Evolutionary conservation across 345 rosid species (phyloP).

Genomic region (Angophora floribunda): DNA sequence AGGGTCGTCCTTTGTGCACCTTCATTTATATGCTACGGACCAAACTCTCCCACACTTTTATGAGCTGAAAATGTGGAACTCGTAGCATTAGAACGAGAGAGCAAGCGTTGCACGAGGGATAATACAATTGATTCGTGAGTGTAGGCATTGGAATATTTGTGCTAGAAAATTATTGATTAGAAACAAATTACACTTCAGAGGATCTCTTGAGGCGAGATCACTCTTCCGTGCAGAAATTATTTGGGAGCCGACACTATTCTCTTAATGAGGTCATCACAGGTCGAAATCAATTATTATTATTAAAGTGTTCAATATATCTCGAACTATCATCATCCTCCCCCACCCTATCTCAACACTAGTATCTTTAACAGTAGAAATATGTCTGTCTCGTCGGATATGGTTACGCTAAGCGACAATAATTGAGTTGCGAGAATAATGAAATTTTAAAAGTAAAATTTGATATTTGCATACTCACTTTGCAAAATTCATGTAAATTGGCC

Average conservation of each 20-base stretch:
- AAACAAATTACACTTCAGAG: not conserved
- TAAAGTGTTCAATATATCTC: not conserved
- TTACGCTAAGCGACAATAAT: not conserved
- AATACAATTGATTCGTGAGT: not conserved
- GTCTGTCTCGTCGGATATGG: not conserved
- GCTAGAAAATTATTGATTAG: not conserved
- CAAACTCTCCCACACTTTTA: not conserved
- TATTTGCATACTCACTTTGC: not conserved
- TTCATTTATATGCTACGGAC: not conserved
- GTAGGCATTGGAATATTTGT: rapidly evolving
- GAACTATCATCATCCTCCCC: not conserved
- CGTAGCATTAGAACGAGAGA: not conserved
- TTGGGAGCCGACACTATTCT: not conserved
- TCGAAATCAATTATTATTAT: not conserved
- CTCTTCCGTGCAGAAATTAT: rapidly evolving
- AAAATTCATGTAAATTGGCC: not conserved
- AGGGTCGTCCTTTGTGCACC: too few relatives aligned
- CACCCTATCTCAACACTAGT: rapidly evolving
- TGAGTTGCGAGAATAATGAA: not conserved
- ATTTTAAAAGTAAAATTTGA: not conserved
- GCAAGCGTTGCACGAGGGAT: not conserved
- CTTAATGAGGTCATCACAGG: rapidly evolving
- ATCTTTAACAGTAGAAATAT: not conserved
- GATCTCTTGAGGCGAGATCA: rapidly evolving
- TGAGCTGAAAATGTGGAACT: not conserved